phyloP scores from a whole-genome alignment of 192 early-diverging fungal genomes.

The Spizellomyces punctatus region DNA sequence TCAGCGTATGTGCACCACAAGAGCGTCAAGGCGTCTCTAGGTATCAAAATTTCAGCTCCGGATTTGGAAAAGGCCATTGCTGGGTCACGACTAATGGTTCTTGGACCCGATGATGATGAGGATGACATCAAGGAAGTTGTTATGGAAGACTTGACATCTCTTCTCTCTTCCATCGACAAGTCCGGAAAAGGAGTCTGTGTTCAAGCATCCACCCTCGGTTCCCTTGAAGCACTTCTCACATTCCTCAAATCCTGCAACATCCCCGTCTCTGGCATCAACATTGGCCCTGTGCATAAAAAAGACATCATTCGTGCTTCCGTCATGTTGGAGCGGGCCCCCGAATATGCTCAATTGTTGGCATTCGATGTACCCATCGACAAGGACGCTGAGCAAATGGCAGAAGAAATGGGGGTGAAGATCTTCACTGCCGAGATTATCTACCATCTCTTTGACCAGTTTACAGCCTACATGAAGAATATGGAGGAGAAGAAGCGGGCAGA shows the following conservation, averaged over 20 bases:
- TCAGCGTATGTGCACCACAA: conserved; percentile 96
- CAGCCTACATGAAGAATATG: conserved; percentile 75
- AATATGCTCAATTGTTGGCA: conserved; percentile 63
- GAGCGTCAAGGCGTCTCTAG: conserved; percentile 92
- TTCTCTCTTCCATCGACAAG: conserved; percentile 80
- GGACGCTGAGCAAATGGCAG: conserved; percentile 89
- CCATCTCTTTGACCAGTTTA: conserved; percentile 95
- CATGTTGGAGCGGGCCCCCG: conserved; percentile 90
- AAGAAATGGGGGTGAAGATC: conserved; percentile 87
- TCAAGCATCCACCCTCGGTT: conserved; percentile 97
- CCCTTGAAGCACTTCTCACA: conserved; percentile 93
- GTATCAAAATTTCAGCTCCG: conserved; percentile 93
- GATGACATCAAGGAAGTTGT: conserved; percentile 93
- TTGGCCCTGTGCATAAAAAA: conserved; percentile 98
- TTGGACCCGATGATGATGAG: conserved; percentile 94
- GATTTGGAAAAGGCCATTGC: conserved; percentile 96
- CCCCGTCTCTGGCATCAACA: conserved; percentile 94
- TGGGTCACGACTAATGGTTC: conserved; percentile 90
- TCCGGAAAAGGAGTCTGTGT: conserved; percentile 93
- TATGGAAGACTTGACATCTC: conserved; percentile 82
- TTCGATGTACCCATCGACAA: conserved; percentile 66
- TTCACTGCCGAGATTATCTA: conserved; percentile 99
- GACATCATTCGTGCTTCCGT: conserved; percentile 88
- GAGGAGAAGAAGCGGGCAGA: conserved; percentile 87
- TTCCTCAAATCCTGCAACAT: conserved; percentile 90